Percentiles rank a stretch among this genome's conserved stretches.
Conservation (phyloP, 73 alveolate species). For the Paramecium primaurelia region DNA sequence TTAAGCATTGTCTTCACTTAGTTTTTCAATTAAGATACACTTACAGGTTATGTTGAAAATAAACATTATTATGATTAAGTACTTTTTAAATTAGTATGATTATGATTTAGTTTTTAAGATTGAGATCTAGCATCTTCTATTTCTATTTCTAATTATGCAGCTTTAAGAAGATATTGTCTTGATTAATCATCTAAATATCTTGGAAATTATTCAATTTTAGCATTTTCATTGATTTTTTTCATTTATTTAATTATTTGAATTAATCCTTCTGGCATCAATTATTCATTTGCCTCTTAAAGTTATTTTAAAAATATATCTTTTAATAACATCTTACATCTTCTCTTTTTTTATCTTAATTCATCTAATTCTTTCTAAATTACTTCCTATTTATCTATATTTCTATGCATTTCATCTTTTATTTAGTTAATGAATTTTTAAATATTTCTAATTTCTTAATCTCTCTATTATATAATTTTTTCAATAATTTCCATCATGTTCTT, state of each 20-base stretch:
- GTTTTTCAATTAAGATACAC: not conserved
- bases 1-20: conserved; percentile 12
- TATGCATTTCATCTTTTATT: not conserved
- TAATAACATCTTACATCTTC: conserved; percentile 38
- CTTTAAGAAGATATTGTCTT: not conserved
- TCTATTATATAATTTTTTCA: not conserved
- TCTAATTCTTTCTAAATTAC: not conserved
- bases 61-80: not conserved
- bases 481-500: conserved; percentile 15
- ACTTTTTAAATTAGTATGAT: not conserved
- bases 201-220: conserved; percentile 32
- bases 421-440: not conserved
- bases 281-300: not conserved
- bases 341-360: conserved; percentile 40
- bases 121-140: conserved; percentile 19
- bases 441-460: conserved; percentile 1
- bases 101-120: not conserved
- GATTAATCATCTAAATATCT: not conserved
- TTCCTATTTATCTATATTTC: not conserved
- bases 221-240: conserved; percentile 47
- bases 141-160: conserved; percentile 26
- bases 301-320: conserved; percentile 21
- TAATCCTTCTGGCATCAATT: conserved; percentile 29
- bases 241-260: not conserved
- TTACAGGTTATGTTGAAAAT: not conserved